Evolutionary conservation across 805 yeast genomes (phyloP).

Genomic region (Kodamaea laetipori): DNA sequence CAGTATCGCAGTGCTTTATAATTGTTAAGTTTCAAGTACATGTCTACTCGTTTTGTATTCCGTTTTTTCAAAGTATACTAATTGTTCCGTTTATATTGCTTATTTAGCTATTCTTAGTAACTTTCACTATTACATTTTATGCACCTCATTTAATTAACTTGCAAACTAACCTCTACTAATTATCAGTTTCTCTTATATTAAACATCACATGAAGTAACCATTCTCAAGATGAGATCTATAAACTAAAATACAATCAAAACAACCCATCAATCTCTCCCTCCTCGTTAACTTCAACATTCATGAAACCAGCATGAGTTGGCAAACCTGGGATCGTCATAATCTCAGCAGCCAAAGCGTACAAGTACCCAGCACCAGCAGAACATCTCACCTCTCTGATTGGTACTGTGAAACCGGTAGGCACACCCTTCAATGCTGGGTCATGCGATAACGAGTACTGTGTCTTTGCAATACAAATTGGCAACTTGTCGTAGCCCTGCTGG

Average conservation of each 20-base stretch:
- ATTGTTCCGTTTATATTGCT: no score
- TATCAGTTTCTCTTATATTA: no score
- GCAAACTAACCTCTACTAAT: no score
- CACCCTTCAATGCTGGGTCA: constrained; percentile 91
- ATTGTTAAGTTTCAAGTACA: no score
- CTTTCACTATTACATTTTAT: no score
- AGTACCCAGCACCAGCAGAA: constrained; percentile 94
- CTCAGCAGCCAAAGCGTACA: constrained; percentile 95
- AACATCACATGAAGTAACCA: no score
- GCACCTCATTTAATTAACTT: no score
- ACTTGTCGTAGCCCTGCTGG: constrained; percentile 81
- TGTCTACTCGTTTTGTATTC: no score
- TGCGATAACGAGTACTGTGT: constrained; percentile 96
- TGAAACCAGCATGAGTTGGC: constrained; percentile 94
- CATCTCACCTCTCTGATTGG: constrained; percentile 95
- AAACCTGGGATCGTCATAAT: constrained; percentile 97
- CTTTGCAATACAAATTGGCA: constrained; percentile 96
- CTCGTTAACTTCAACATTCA: constrained; percentile 93
- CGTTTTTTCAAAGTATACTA: no score
- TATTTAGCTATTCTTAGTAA: no score
- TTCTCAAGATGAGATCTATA: neutral
- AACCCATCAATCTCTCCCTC: constrained; percentile 92
- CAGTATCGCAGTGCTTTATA: no score
- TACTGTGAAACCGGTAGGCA: constrained; percentile 89
- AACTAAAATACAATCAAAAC: constrained; percentile 47